A percentile compares a stretch with the other conserved stretches of the same genome.
phyloP scores from a whole-genome alignment of 2,329 filamentous ascomycete species.

The Aspergillus vadensis region DNA sequence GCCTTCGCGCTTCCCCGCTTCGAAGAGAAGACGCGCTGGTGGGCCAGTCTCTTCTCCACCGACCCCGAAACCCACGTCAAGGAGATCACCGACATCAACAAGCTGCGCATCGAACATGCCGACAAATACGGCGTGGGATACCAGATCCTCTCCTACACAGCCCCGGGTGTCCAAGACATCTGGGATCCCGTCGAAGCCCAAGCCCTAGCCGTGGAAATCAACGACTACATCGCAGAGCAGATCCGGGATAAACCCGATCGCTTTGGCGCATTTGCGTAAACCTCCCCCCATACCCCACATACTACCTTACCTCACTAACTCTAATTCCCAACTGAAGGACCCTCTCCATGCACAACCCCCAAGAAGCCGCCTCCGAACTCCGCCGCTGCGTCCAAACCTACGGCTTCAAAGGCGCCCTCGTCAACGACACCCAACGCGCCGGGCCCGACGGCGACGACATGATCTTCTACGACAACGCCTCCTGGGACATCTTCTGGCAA shows the following conservation, averaged over 20 bases:
- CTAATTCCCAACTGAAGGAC: constrained; percentile 22
- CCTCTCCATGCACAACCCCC: constrained; percentile 45
- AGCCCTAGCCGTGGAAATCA: constrained; percentile 48
- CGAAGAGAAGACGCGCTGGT: constrained; percentile 61
- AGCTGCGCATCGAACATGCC: constrained; percentile 46
- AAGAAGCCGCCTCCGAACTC: constrained; percentile 43
- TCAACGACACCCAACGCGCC: constrained; percentile 64
- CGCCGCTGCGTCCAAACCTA: constrained; percentile 55
- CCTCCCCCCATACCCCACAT: neutral
- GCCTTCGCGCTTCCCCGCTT: constrained; percentile 63
- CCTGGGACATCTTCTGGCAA: constrained; percentile 63
- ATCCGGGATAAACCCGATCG: constrained; percentile 47
- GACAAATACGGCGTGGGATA: constrained; percentile 52
- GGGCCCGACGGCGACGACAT: constrained; percentile 61
- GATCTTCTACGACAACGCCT: constrained; percentile 65
- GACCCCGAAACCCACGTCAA: constrained; percentile 60
- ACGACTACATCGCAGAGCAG: constrained; percentile 49
- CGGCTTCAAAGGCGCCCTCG: constrained; percentile 64
- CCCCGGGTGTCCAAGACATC: constrained; percentile 52
- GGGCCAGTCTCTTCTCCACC: constrained; percentile 62
- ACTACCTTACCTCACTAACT: constrained; percentile 1
- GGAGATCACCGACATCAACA: constrained; percentile 56
- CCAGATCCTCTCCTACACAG: constrained; percentile 52
- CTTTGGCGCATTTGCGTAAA: constrained; percentile 49
- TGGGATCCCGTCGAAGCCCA: constrained; percentile 49